Evolutionary conservation across 306 rosid species (phyloP).

Genomic region (Cicer pinnatifidum): DNA sequence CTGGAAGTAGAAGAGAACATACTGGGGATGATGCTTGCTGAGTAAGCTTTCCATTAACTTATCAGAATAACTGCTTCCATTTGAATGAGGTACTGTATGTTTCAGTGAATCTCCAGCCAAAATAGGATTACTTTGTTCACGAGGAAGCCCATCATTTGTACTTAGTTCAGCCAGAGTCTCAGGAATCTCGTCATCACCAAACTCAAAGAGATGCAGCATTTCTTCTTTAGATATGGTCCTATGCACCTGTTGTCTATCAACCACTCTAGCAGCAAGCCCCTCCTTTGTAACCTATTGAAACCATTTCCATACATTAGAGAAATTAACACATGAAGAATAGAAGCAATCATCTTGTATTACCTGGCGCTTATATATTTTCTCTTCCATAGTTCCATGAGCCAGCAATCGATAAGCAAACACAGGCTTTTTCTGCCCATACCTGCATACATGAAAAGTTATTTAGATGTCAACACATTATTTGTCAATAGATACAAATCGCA

Average conservation of each 20-base stretch:
- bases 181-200: slow-evolving; percentile 92
- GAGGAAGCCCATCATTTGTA: slow-evolving; percentile 53
- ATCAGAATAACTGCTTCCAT: slow-evolving; percentile 84
- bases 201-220: slow-evolving; percentile 96
- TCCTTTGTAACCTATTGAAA: slow-evolving; percentile 89
- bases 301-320: slow-evolving; percentile 43
- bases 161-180: slow-evolving; percentile 61
- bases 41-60: slow-evolving; percentile 89
- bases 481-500: slow-evolving; percentile 18
- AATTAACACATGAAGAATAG: slow-evolving; percentile 30
- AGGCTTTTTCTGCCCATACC: slow-evolving; percentile 97
- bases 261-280: slow-evolving; percentile 97
- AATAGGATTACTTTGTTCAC: slow-evolving; percentile 47
- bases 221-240: slow-evolving; percentile 95
- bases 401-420: slow-evolving; percentile 94
- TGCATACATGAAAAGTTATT: slow-evolving; percentile 46
- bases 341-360: slow-evolving; percentile 52
- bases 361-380: slow-evolving; percentile 98
- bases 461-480: slow-evolving; percentile 31
- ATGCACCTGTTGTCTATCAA: slow-evolving; percentile 91
- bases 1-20: slow-evolving; percentile 42
- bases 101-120: slow-evolving; percentile 53
- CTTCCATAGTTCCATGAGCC: slow-evolving; percentile 99
- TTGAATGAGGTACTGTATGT: slow-evolving; percentile 60
- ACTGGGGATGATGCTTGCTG: slow-evolving; percentile 82